Evolutionary conservation across 768 basidiomycete species (phyloP).

Genomic region (Mycena belliarum): DNA sequence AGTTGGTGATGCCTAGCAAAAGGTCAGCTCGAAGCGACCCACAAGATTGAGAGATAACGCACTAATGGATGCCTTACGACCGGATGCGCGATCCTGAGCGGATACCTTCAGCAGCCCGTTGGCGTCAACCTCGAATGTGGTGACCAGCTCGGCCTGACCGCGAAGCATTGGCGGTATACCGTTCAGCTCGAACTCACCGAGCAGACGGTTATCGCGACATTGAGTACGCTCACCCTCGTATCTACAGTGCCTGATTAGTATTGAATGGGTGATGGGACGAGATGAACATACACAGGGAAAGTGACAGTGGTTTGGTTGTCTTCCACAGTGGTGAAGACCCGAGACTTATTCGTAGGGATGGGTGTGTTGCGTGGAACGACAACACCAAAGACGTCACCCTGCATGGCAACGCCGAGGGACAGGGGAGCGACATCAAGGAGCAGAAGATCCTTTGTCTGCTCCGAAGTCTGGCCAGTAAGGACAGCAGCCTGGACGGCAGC

Average conservation of each 20-base stretch:
- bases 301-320: slow-evolving; percentile 99
- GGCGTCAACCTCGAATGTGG: slow-evolving; percentile 99
- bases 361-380: slow-evolving; percentile 99
- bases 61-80: slow-evolving; percentile 98
- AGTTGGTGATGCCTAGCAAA: slow-evolving; percentile 88
- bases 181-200: slow-evolving; percentile 99
- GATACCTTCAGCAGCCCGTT: slow-evolving; percentile 99
- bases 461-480: slow-evolving; percentile 97
- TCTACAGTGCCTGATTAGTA: slow-evolving; percentile 33
- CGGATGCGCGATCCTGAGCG: slow-evolving; percentile 96
- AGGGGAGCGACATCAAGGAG: slow-evolving; percentile 98
- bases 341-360: slow-evolving; percentile 98
- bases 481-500: slow-evolving; percentile 99
- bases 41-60: slow-evolving; percentile 35
- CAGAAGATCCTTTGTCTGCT: slow-evolving; percentile 97
- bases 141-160: slow-evolving; percentile 98
- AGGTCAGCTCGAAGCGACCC: slow-evolving; percentile 12
- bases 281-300: slow-evolving; percentile 84
- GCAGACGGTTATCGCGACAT: slow-evolving; percentile 98
- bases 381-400: slow-evolving; percentile 99
- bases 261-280: background rate
- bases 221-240: slow-evolving; percentile 99
- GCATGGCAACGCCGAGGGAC: slow-evolving; percentile 99
- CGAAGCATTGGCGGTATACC: slow-evolving; percentile 99
- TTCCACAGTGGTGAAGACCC: slow-evolving; percentile 99